phyloP scores from a whole-genome alignment of 2,329 filamentous ascomycete genomes.

The Gyromitra esculenta region DNA sequence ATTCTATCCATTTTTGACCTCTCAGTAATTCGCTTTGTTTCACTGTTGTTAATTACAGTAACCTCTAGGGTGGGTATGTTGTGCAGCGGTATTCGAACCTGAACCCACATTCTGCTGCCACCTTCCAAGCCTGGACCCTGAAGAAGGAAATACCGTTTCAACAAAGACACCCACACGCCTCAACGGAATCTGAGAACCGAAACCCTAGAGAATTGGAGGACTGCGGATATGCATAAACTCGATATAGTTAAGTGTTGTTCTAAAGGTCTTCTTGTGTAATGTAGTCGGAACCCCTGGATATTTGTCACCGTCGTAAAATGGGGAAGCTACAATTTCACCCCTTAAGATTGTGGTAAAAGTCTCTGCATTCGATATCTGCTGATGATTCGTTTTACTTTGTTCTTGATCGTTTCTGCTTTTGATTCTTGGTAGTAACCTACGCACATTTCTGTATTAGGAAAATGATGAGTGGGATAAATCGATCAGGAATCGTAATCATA shows the following conservation, averaged over 20 bases:
- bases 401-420: not conserved
- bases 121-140: not conserved
- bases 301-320: not conserved
- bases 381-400: too few species aligned
- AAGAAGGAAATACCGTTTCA: slow-evolving; percentile 5
- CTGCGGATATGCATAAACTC: not conserved
- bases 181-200: not conserved
- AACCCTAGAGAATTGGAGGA: not conserved
- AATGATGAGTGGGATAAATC: not conserved
- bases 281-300: not conserved
- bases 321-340: not conserved
- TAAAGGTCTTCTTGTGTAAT: not conserved
- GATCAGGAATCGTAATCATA: not conserved
- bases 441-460: not conserved
- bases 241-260: not conserved
- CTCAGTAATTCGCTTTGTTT: not conserved
- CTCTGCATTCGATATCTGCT: not conserved
- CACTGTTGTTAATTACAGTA: not conserved
- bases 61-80: not conserved
- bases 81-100: not conserved
- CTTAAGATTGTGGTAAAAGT: not conserved
- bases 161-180: not conserved
- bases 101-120: not conserved
- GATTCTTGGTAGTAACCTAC: not conserved
- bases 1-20: not conserved